Evolutionary conservation across 345 rosid species (phyloP).

Genomic region (Draba incana): DNA sequence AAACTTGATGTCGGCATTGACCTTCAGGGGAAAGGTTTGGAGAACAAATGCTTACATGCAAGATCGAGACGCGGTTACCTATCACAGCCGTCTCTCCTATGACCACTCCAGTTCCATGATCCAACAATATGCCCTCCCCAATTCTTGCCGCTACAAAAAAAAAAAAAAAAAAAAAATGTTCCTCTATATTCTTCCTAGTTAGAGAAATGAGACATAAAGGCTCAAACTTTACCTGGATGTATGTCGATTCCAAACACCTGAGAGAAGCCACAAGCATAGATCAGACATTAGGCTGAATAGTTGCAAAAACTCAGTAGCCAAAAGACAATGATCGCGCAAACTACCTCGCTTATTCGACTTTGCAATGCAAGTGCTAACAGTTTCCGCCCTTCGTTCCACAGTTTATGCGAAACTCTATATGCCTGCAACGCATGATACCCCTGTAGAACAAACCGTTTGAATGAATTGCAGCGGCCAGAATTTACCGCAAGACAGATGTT

Average conservation of each 20-base stretch:
- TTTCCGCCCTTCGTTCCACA: constrained; percentile 88
- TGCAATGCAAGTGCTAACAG: constrained; percentile 83
- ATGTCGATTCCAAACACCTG: constrained; percentile 96
- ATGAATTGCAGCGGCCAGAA: neutral
- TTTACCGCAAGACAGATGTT: too few relatives aligned
- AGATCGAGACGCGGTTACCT: constrained; percentile 75
- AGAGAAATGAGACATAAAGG: neutral
- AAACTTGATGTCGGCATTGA: neutral
- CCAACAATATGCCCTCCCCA: constrained; percentile 87
- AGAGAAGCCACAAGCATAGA: constrained; percentile 24
- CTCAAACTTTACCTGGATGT: constrained; percentile 74
- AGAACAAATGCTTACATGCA: constrained; percentile 65
- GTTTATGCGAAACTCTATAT: constrained; percentile 76
- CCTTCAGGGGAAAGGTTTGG: neutral
- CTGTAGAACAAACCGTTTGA: constrained; percentile 41
- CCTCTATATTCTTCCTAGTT: neutral
- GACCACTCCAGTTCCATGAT: constrained; percentile 91
- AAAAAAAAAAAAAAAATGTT: constrained; percentile 17
- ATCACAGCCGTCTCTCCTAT: constrained; percentile 90
- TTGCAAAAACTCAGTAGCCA: neutral
- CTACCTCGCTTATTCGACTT: constrained; percentile 89
- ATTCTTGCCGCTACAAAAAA: constrained; percentile 72
- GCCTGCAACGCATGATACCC: constrained; percentile 89
- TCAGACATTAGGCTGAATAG: constrained; percentile 23
- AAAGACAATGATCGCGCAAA: neutral